A percentile compares a stretch with the other conserved stretches of the same genome.
Conservation (phyloP, 352 stramenopile species). For the Pythium pyrilobum region DNA sequence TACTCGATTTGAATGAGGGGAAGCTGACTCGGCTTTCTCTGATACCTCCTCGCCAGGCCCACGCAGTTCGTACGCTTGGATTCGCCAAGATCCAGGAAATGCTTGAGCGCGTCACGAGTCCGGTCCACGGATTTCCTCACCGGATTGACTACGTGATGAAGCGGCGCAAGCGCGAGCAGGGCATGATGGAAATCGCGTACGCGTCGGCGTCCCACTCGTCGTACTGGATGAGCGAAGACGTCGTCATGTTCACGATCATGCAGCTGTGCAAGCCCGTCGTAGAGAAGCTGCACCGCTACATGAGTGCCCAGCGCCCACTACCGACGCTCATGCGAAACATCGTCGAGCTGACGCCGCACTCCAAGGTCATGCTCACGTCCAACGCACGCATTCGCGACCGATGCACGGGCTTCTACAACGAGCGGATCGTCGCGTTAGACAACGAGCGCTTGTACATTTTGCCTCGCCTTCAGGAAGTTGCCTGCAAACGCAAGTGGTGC, state of each 20-base stretch:
- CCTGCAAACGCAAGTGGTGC: constrained; percentile 65
- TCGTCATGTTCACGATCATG: constrained; percentile 84
- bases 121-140: constrained; percentile 68
- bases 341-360: constrained; percentile 74
- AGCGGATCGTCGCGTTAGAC: constrained; percentile 71
- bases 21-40: too few species aligned
- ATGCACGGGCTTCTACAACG: constrained; percentile 70
- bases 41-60: constrained; percentile 25
- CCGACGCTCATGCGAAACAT: constrained; percentile 72
- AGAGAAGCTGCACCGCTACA: constrained; percentile 76
- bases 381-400: constrained; percentile 74
- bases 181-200: constrained; percentile 85
- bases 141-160: constrained; percentile 82
- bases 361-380: constrained; percentile 53
- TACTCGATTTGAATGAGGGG: not conserved
- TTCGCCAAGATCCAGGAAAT: constrained; percentile 80
- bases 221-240: constrained; percentile 87
- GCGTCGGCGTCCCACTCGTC: constrained; percentile 80
- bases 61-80: constrained; percentile 50
- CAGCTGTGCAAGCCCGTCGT: constrained; percentile 82
- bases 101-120: constrained; percentile 61
- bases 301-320: constrained; percentile 64
- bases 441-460: constrained; percentile 66
- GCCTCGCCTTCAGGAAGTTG: constrained; percentile 52
- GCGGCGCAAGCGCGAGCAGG: constrained; percentile 66